Conservation (phyloP, 108 stramenopile genomes). For the Pseudonitzschia delicatissima region DNA sequence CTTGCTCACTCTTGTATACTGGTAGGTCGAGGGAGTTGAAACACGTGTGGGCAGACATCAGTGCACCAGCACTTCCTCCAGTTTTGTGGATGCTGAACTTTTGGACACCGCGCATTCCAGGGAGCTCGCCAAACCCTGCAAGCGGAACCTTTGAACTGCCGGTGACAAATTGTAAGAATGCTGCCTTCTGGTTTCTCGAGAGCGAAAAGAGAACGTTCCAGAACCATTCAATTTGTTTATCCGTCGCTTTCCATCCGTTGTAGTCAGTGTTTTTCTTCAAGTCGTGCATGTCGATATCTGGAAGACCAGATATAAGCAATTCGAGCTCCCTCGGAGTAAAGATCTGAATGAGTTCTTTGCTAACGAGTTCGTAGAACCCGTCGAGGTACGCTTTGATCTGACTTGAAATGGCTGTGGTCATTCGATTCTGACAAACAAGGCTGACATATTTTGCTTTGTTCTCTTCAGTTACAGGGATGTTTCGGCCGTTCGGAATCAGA, state of each 20-base stretch:
- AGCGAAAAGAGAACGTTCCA: constrained; percentile 92
- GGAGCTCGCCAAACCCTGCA: constrained; percentile 92
- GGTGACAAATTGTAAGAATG: constrained; percentile 94
- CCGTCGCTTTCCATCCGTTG: constrained; percentile 80
- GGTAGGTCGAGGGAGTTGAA: constrained; percentile 96
- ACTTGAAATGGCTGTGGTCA: constrained; percentile 91
- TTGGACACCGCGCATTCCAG: constrained; percentile 95
- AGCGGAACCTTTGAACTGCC: constrained; percentile 94
- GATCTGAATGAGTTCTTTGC: constrained; percentile 87
- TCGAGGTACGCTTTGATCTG: constrained; percentile 95
- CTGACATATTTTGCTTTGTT: constrained; percentile 93
- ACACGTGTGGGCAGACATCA: constrained; percentile 96
- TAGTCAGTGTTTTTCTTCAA: constrained; percentile 94
- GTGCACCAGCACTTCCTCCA: constrained; percentile 58
- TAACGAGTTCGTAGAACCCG: constrained; percentile 97
- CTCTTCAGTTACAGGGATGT: constrained; percentile 89
- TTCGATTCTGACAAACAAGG: constrained; percentile 92
- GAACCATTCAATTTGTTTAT: constrained; percentile 93
- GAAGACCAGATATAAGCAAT: constrained; percentile 95
- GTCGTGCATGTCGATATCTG: constrained; percentile 93
- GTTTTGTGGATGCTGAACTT: constrained; percentile 94
- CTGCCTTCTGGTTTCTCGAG: constrained; percentile 86
- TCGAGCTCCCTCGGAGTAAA: constrained; percentile 96
- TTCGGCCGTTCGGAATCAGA: constrained; percentile 89
- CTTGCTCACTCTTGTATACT: constrained; percentile 82